These are phyloP conservation scores for Knufia fluminis DNA, from an alignment of 2,329 filamentous ascomycete species.

Conservation along the genomic window DNA sequence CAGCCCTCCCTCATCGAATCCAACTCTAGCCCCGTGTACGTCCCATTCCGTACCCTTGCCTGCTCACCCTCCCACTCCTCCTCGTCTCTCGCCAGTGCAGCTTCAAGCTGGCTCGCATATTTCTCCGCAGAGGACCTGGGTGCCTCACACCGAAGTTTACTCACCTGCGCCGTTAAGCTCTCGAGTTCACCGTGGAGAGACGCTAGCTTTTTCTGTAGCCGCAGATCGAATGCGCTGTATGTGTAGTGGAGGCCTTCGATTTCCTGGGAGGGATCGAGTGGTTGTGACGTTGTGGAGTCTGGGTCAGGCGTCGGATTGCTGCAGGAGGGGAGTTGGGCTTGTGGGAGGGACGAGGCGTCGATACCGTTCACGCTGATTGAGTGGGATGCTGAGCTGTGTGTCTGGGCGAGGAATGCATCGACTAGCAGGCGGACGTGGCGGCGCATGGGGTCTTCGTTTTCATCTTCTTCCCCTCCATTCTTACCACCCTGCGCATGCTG, in stretches of 20 bases:
- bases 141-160: conserved; percentile 37
- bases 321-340: neutral
- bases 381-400: conserved; percentile 34
- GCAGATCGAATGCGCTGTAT: conserved; percentile 38
- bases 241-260: conserved; percentile 35
- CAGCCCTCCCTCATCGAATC: conserved; percentile 19
- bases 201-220: conserved; percentile 34
- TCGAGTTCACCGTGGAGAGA: conserved; percentile 40
- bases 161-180: conserved; percentile 38
- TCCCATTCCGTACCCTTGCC: conserved; percentile 2
- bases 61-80: conserved; percentile 31
- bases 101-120: conserved; percentile 30
- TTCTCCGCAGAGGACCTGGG: conserved; percentile 33
- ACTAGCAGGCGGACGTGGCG: conserved; percentile 16
- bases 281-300: conserved; percentile 8
- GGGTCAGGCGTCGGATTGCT: conserved; percentile 12
- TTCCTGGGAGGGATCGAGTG: conserved; percentile 13
- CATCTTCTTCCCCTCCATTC: conserved; percentile 8
- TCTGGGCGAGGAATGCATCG: conserved; percentile 35
- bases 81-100: conserved; percentile 31
- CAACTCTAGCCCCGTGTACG: conserved; percentile 12
- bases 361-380: conserved; percentile 42
- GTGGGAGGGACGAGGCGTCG: conserved; percentile 24
- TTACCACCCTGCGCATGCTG: neutral
- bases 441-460: conserved; percentile 20